Conservation (phyloP, 2,329 filamentous ascomycete species). For the Bipolaris gigantea region DNA sequence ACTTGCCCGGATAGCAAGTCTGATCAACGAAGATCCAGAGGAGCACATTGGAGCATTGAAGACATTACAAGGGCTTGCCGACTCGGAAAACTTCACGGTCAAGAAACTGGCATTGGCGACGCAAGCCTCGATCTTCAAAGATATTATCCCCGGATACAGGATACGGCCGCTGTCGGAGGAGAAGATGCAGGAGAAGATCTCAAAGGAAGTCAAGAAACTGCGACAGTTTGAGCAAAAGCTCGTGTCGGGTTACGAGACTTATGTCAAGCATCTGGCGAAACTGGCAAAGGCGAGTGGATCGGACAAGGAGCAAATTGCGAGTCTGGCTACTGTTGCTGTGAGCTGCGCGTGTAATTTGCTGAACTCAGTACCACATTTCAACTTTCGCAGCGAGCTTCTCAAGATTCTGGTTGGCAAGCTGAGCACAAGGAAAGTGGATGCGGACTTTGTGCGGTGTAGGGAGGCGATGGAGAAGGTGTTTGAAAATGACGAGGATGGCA, state of each 20-base stretch:
- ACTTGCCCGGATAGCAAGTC: conserved; percentile 75
- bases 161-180: conserved; percentile 82
- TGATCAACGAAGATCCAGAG: conserved; percentile 90
- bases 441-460: conserved; percentile 75
- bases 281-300: conserved; percentile 62
- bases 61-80: conserved; percentile 71
- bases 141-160: conserved; percentile 93
- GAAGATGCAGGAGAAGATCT: conserved; percentile 75
- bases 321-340: conserved; percentile 74
- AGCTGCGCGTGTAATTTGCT: conserved; percentile 83
- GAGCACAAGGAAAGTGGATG: conserved; percentile 70
- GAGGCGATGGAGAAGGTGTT: conserved; percentile 82
- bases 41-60: conserved; percentile 83
- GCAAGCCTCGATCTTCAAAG: conserved; percentile 89
- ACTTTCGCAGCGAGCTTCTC: conserved; percentile 85
- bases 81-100: conserved; percentile 70
- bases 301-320: conserved; percentile 42
- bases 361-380: conserved; percentile 89
- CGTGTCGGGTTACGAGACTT: conserved; percentile 80
- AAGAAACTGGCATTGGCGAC: conserved; percentile 85
- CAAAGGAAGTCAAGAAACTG: conserved; percentile 84
- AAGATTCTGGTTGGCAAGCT: conserved; percentile 86
- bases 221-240: conserved; percentile 86
- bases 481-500: conserved; percentile 83
- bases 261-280: conserved; percentile 73